A percentile compares a stretch with the other conserved stretches of the same genome.
phyloP scores from a whole-genome alignment of 495 filamentous ascomycete species.

The Penicillium robsamsonii region DNA sequence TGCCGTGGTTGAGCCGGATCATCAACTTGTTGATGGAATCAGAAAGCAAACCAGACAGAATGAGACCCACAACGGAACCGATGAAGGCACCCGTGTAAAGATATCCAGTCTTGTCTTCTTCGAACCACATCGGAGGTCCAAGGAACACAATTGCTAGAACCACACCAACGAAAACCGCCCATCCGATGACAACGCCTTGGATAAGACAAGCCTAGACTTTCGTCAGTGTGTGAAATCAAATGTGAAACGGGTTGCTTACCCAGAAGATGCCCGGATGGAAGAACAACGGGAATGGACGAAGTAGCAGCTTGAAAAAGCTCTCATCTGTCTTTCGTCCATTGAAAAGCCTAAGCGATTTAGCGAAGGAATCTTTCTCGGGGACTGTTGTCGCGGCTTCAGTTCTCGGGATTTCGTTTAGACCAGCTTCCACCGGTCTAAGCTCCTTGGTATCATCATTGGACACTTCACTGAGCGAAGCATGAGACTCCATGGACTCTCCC shows the following conservation, averaged over 20 bases:
- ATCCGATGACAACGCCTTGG: constrained; percentile 88
- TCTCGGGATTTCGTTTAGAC: constrained; percentile 6
- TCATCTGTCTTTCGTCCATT: constrained; percentile 76
- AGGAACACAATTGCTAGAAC: constrained; percentile 81
- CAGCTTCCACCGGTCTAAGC: constrained; percentile 7
- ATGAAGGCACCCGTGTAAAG: constrained; percentile 85
- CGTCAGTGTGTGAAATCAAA: constrained; percentile 5
- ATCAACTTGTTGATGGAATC: constrained; percentile 70
- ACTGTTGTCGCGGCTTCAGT: constrained; percentile 13
- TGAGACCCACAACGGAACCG: constrained; percentile 75
- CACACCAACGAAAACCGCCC: constrained; percentile 92
- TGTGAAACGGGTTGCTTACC: constrained; percentile 35
- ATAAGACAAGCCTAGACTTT: constrained; percentile 67
- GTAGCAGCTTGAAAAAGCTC: constrained; percentile 56
- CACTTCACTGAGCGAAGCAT: constrained; percentile 7
- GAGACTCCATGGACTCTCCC: constrained; percentile 16
- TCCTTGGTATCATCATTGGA: constrained; percentile 19
- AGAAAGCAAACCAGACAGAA: constrained; percentile 67
- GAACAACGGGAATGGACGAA: constrained; percentile 63
- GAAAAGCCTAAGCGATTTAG: constrained; percentile 63
- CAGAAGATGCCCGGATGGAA: constrained; percentile 84
- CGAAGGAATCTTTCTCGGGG: constrained; percentile 50
- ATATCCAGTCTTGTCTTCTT: constrained; percentile 80
- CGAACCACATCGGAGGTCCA: constrained; percentile 74
- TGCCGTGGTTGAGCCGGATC: constrained; percentile 71